Evolutionary conservation across 2,329 filamentous ascomycete species (phyloP), one percentile per base, ranked within the genome.

Genomic region (Colletotrichum tamarilloi): DNA sequence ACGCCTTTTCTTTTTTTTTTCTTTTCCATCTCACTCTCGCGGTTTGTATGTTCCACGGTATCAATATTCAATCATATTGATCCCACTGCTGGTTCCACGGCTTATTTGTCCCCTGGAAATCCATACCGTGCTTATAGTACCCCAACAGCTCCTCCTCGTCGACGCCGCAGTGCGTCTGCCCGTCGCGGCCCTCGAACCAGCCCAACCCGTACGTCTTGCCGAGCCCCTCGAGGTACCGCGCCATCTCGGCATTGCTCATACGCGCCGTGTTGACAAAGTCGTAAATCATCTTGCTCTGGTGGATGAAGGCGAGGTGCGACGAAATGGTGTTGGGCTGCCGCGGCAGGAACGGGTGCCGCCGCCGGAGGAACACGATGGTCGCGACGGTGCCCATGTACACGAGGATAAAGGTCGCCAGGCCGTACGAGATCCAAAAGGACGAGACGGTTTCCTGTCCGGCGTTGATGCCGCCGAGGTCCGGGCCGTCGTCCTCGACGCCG

Each of bases 321-420:
- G 93, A 91, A 76, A 96, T 95, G 24, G 93, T 95, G 77, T 92
- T 94, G 4, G 93, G 93, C 84, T 95, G 92, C 5, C 94, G 89
- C 1, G 94, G 94, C 68, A 95, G 84, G 81, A 95, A 95, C 2
- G 93, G 89, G 68, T 91, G 89, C 0, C 91, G 87, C 16, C 93
- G 89, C 1, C 89, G 87, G 22, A 85, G 70, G 77, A 93, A 92
- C 22, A 93, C 91, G 1, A 91, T 77, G 1, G 82, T 80, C 0
- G 92, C 89, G 26, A 93, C 88, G 28, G 86, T 77, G 68, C 87
- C 85, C 80, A 95, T 90, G 80, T 92, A 92, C 7, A 89, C 38
- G n/a, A 95, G 85, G 76, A 95, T 93, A 62, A 88, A 83, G 4
- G 90, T 81, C 0, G 91, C 89, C 22, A 94, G 83, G 0, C 81